Evolutionary conservation across 1,284 basidiomycete genomes (phyloP), one percentile per base, ranked within the genome.

Genomic region (Sanghuangporus sanghuang): DNA sequence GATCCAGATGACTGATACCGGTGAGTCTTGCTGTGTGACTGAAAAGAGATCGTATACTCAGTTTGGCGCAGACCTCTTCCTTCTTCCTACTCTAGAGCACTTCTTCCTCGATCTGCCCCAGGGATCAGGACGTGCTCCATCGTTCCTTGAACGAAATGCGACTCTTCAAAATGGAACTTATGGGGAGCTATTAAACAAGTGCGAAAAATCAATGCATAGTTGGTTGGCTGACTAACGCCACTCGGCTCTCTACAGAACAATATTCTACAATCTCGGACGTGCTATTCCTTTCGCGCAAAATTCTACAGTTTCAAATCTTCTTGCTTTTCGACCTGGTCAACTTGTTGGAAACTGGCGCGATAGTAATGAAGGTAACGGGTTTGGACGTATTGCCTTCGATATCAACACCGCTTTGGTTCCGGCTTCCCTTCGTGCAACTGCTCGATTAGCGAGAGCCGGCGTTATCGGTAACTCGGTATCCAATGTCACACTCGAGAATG

Each of bases 271-370:
- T 56, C 65, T 71, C 4, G 62, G 42, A 8, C 67, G 70, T 27
- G 70, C 78, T 0, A 66, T 56, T 2, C 73, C 78, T 2, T 80
- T 80, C 66, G 72, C 73, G 1, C 67, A 68, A 12, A 67, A 71
- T 23, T 72, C 76, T 0, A 67, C 59, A 32, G 66, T 68, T 49
- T 65, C 63, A 8, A 73, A 73, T 60, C 64, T 73, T 35, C 74
- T 78, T 52, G 71, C 76, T 38, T 73, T 79, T 32, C 67, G 72
- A 27, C 72, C 74, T 6, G 73, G 76, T 1, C 66, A 75, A 44
- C 69, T 71, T 6, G 74, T 78, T 0, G 81, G 82, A 0, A 78
- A 82, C 67, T 84, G 82, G 81, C 71, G 82, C 50, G 82, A 84
- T 68, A 80, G 78, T 32, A 77, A 77, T 63, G 68, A 76, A 53